phyloP scores from a whole-genome alignment of 1,284 basidiomycete genomes.

The Austroboletus rostrupii region DNA sequence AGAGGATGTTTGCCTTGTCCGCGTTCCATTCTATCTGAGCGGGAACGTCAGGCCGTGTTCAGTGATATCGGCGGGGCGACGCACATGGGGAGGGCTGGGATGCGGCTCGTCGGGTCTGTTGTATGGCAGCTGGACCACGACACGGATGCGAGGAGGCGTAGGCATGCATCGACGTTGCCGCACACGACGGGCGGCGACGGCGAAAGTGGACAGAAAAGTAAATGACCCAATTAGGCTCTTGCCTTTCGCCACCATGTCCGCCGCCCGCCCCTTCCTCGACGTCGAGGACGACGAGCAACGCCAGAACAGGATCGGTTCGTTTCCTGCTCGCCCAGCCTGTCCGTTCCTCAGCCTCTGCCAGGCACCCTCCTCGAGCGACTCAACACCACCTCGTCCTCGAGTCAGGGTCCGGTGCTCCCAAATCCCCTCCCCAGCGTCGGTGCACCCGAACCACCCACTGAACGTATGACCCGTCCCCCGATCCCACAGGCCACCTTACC shows the following conservation, averaged over 20 bases:
- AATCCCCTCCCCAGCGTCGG: conserved; percentile 15
- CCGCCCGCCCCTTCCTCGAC: conserved; percentile 23
- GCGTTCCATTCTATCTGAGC: conserved; percentile 73
- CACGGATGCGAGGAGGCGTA: conserved; percentile 45
- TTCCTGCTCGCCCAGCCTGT: background rate
- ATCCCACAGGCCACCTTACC: conserved; percentile 1
- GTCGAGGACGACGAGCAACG: conserved; percentile 36
- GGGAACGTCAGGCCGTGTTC: conserved; percentile 16
- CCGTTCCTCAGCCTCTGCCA: conserved; percentile 5
- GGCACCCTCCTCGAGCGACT: conserved; percentile 29
- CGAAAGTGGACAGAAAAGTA: background rate
- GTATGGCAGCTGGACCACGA: conserved; percentile 72
- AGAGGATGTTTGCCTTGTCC: conserved; percentile 76
- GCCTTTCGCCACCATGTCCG: conserved; percentile 11
- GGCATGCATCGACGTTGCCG: conserved; percentile 18
- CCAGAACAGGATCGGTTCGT: conserved; percentile 29
- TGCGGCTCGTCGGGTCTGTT: conserved; percentile 67
- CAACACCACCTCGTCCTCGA: conserved; percentile 13
- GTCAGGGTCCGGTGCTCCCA: background rate
- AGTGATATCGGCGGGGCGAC: conserved; percentile 24
- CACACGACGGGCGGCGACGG: background rate
- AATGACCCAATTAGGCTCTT: background rate
- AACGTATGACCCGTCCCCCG: conserved; percentile 29
- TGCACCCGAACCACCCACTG: conserved; percentile 20
- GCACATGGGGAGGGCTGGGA: conserved; percentile 61